Conservation (phyloP, 2,329 filamentous ascomycete genomes). For the Dothideomycetes sp. region DNA sequence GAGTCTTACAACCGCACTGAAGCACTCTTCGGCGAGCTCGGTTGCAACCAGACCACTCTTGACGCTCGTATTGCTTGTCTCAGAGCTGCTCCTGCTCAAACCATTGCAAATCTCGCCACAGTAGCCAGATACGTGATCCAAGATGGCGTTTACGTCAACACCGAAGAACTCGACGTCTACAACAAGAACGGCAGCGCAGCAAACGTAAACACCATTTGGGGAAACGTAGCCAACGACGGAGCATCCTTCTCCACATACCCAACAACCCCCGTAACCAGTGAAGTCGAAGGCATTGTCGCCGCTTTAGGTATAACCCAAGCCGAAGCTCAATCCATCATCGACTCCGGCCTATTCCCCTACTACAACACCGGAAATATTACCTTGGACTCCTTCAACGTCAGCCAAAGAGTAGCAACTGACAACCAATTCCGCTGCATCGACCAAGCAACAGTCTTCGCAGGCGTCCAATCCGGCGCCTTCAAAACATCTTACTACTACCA, state of each 20-base stretch:
- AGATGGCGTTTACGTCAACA: constrained; percentile 48
- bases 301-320: constrained; percentile 37
- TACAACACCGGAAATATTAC: constrained; percentile 42
- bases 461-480: constrained; percentile 38
- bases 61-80: constrained; percentile 46
- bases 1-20: constrained; percentile 41
- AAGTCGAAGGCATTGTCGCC: constrained; percentile 35
- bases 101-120: constrained; percentile 32
- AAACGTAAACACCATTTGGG: constrained; percentile 48
- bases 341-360: constrained; percentile 43
- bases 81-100: constrained; percentile 36
- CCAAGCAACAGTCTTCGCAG: constrained; percentile 48
- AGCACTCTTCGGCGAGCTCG: constrained; percentile 43
- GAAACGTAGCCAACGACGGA: constrained; percentile 46
- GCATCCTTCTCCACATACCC: constrained; percentile 46
- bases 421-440: constrained; percentile 52
- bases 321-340: constrained; percentile 33
- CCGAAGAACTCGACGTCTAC: constrained; percentile 39
- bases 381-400: constrained; percentile 48
- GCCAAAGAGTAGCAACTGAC: constrained; percentile 48
- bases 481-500: constrained; percentile 49
- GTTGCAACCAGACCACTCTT: constrained; percentile 41
- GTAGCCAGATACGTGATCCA: constrained; percentile 48
- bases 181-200: constrained; percentile 36
- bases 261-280: constrained; percentile 32